Conservation (phyloP, 2,329 filamentous ascomycete species). For the Chalaropsis ovoidea region DNA sequence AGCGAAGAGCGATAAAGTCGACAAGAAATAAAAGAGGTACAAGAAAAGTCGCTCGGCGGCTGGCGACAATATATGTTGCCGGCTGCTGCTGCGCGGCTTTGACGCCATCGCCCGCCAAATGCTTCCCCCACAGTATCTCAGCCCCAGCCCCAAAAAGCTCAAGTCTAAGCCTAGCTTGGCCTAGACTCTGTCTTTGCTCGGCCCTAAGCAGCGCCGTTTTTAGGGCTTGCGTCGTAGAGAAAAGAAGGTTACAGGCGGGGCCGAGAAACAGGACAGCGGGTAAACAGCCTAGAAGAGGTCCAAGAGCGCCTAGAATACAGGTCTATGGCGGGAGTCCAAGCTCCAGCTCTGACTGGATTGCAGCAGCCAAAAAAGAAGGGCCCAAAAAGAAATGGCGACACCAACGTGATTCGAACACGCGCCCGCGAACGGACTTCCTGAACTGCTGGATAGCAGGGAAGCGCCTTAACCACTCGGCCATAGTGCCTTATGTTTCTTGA, state of each 20-base stretch:
- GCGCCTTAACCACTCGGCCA: conserved; percentile 25
- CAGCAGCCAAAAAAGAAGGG: no score
- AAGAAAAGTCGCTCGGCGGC: no score
- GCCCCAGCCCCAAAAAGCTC: not conserved
- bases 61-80: no score
- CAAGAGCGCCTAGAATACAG: no score
- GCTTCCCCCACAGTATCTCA: not conserved
- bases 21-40: not conserved
- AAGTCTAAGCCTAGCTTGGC: not conserved
- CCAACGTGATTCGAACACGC: conserved; percentile 25
- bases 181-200: not conserved
- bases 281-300: no score
- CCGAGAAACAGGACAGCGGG: not conserved
- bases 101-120: not conserved
- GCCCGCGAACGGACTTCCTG: conserved; percentile 23
- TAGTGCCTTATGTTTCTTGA: conserved; percentile 1
- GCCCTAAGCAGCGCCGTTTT: not conserved
- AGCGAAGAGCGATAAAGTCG: not conserved
- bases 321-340: no score
- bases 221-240: not conserved
- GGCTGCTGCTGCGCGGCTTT: not conserved
- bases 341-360: no score
- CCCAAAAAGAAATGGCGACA: conserved; percentile 20
- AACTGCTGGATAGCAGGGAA: conserved; percentile 18
- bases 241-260: conserved; percentile 1